Evolutionary conservation across 1,139 yeast species (phyloP).

Genomic region (Yamadazyma sp.): DNA sequence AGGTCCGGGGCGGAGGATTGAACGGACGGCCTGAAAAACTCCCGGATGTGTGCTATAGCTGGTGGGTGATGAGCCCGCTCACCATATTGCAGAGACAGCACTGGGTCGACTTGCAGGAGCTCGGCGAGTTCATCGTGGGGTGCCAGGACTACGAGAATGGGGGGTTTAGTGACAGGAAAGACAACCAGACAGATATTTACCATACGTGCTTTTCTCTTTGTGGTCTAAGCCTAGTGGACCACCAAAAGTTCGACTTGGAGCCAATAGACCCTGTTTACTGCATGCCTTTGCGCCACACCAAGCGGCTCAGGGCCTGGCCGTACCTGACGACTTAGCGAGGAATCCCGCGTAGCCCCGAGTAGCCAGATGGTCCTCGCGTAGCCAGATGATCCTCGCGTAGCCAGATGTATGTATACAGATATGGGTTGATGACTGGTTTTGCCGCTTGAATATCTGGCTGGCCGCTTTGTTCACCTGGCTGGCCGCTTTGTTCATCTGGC

Average conservation of each 20-base stretch:
- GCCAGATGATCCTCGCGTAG: no score
- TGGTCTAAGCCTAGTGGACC: conserved; percentile 76
- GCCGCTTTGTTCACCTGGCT: no score
- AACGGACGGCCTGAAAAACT: conserved; percentile 96
- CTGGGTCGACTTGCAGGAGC: conserved; percentile 69
- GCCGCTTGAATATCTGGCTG: no score
- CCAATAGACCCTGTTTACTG: conserved; percentile 85
- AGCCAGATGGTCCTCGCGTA: no score
- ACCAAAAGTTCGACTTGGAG: conserved; percentile 45
- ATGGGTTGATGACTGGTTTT: no score
- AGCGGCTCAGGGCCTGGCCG: conserved; percentile 46
- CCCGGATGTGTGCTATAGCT: conserved; percentile 95
- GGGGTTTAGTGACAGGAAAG: conserved; percentile 91
- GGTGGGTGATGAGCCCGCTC: conserved; percentile 93
- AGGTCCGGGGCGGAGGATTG: conserved; percentile 83
- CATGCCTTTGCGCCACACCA: conserved; percentile 60
- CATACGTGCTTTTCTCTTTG: conserved; percentile 91
- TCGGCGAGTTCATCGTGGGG: conserved; percentile 63
- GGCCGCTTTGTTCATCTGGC: no score
- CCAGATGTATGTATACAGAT: no score
- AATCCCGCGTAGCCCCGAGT: no score
- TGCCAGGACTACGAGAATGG: conserved; percentile 82
- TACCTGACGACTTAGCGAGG: no score
- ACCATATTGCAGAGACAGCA: conserved; percentile 64
- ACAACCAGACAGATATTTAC: conserved; percentile 87